Evolutionary conservation across 768 basidiomycete species (phyloP), one percentile per base, ranked within the genome.

Genomic region (Suillus cothurnatus): DNA sequence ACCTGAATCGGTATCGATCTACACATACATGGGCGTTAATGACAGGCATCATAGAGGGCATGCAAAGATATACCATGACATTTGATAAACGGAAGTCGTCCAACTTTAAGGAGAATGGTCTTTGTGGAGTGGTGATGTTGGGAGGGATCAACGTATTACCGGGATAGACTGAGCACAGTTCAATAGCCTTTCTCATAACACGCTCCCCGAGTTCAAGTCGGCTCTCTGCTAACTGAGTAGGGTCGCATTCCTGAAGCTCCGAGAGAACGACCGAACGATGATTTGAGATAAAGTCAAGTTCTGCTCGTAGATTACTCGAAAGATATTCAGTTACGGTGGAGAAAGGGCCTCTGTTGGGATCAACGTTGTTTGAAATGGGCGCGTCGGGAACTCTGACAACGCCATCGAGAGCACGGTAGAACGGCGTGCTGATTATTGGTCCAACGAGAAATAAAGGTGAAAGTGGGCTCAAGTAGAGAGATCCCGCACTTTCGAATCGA

Each of bases 131-230:
- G 26, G 19, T 63, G 21, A 32, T n/a, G 2, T 55, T 32, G 31
- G 53, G 2, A n/a, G 53, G 53, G 61, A 63, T 39, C 9, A 41
- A 21, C 26, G 14, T n/a, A 63, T 55, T 36, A 31, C 28, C 41
- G 14, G 62, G 62, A 32, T 63, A 63, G 57, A 63, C 36, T 6
- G 50, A 52, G 14, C 62, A 63, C 17, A 63, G 17, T 4, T 41
- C 36, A n/a, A 63, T 36, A 57, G 57, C 62, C 57, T 63, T 61
- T 26, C 56, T 32, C 14, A 63, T 26, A 3, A 23, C 21, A 61
- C 57, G 57, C 31, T 63, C 62, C n/a, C 53, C 62, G 17, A 63
- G 57, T 61, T 63, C 62, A 21, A 63, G 56, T n/a, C 57, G 56
- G 41, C 62, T 63, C 21, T 56, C 50, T 38, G 62, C 49, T 19